Evolutionary conservation across 192 early-diverging fungal species (phyloP), one percentile per base, ranked within the genome.

Genomic region (Lunasporangiospora selenospora): DNA sequence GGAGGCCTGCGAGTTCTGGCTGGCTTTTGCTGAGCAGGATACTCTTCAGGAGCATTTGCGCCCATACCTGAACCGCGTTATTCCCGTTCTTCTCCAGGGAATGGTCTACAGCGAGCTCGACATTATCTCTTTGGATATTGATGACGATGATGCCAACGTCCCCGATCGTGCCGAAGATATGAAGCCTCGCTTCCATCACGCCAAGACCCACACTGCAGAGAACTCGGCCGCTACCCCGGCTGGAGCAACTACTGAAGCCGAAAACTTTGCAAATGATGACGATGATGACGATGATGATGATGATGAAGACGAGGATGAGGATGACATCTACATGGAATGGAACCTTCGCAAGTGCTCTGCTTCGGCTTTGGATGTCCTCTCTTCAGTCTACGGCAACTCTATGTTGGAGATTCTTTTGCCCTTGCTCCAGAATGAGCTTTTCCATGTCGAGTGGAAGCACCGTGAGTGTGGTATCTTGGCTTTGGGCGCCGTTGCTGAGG

Each of bases 1-100:
- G 57, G 98, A 98, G 77, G 97, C 97, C 10, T 95, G 94, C 76
- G 98, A 99, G 80, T 99, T 99, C 78, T 99, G 97, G 97, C 75
- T 97, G 32, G 89, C 91, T 37, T 94, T 98, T 84, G 94, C 93
- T 50, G 98, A 99, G 77, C 94, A 96, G 61, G 90, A 93, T 41
- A 85, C 85, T 27, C 63, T 96, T 57, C 79, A 84, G 46, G 91
- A 87, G 50, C 82, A 86, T 39, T 78, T 94, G 48, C 85, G 81
- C 45, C 89, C 88, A 15, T 87, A 84, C 62, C 71, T 91, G 27
- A 77, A 76, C 53, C 91, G 89, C 24, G 85, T 99, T 33, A 84
- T 99, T 24, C 96, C 96, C 19, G 92, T 95, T 7, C 81, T 99
- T 48, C 85, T 99, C 51, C 90, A 91, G 55, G 87, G 95, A 34